phyloP scores from a whole-genome alignment of 257 asterid genomes.

The Striga asiatica region DNA sequence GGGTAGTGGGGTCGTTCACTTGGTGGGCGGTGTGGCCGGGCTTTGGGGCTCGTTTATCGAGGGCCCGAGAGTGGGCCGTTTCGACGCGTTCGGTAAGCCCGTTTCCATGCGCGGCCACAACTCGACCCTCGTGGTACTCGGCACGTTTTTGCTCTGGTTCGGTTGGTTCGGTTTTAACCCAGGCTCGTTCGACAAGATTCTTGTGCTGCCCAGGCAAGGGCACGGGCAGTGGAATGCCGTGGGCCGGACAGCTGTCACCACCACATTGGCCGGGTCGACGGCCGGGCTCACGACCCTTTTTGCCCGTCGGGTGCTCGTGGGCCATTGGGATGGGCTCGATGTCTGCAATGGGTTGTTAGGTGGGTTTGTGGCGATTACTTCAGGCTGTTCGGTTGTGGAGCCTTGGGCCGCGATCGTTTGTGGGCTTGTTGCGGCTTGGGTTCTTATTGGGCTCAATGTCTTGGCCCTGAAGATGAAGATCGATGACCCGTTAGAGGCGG shows the following conservation, averaged over 20 bases:
- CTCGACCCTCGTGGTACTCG: constrained; percentile 44
- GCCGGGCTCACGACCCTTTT: constrained; percentile 42
- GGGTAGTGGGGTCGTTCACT: constrained; percentile 46
- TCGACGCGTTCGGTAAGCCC: constrained; percentile 38
- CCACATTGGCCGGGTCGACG: constrained; percentile 44
- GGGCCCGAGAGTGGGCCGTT: constrained; percentile 49
- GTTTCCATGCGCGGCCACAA: constrained; percentile 40
- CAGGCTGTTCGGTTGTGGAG: constrained; percentile 54
- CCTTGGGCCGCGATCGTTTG: constrained; percentile 62
- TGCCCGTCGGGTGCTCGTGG: constrained; percentile 32
- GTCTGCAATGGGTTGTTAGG: constrained; percentile 62
- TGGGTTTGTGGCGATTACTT: constrained; percentile 55
- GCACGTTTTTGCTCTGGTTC: constrained; percentile 43
- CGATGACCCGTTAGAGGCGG: constrained; percentile 57
- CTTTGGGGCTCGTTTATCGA: constrained; percentile 44
- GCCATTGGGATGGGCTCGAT: constrained; percentile 52
- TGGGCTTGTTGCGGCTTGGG: constrained; percentile 48
- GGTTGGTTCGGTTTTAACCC: constrained; percentile 66
- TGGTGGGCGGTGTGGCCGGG: constrained; percentile 54
- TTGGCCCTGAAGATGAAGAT: constrained; percentile 27
- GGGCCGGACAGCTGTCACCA: constrained; percentile 41
- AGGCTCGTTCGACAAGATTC: constrained; percentile 39
- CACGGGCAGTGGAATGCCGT: constrained; percentile 44
- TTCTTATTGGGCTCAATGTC: constrained; percentile 39
- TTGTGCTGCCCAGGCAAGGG: constrained; percentile 23